Evolutionary conservation across 352 stramenopile genomes (phyloP), one percentile per base, ranked within the genome.

Genomic region (Chrysophaeum taylorii): DNA sequence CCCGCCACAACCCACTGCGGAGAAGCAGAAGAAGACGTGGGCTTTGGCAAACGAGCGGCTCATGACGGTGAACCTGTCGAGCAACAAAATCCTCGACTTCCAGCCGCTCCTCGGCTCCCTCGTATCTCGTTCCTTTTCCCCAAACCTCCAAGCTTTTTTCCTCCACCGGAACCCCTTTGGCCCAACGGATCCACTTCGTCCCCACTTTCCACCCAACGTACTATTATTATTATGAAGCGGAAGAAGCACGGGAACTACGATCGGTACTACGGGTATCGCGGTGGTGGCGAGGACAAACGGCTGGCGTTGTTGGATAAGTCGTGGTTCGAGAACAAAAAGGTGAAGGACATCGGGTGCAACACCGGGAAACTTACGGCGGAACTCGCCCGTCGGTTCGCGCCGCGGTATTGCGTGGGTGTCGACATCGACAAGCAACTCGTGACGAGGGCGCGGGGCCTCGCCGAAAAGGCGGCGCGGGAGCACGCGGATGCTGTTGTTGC

Each of bases 331-430:
- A 76, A 66, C 36, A 88, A 87, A 45, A 84, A 82, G 23, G 84
- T 79, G 0, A 75, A 90, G 15, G 85, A 90, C 54, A 85, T 92
- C 45, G 85, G 84, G 70, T 92, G 84, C 77, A 92, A 92, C 73
- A 85, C 84, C 1, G 85, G 85, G 16, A 79, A 88, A n/a, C 70
- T 92, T 25, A 90, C 85, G 0, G 83, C 89, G 23, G 75, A 84
- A 25, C 83, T 92, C 36, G 82, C 57, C 12, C 31, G 35, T 9
- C 2, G 27, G 18, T 79, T 90, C 69, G 79, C 73, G 23, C 85
- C 85, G 18, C 75, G 74, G 38, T 87, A 85, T 64, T 42, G 90
- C 35, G 72, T 91, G 16, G 85, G 84, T 0, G 68, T 91, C 27
- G 85, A 91, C 69, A 79, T 87, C 42, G 85, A 91, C 70, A 75